Evolutionary conservation across 805 yeast genomes (phyloP).

Genomic region (Blastobotrys peoriensis): DNA sequence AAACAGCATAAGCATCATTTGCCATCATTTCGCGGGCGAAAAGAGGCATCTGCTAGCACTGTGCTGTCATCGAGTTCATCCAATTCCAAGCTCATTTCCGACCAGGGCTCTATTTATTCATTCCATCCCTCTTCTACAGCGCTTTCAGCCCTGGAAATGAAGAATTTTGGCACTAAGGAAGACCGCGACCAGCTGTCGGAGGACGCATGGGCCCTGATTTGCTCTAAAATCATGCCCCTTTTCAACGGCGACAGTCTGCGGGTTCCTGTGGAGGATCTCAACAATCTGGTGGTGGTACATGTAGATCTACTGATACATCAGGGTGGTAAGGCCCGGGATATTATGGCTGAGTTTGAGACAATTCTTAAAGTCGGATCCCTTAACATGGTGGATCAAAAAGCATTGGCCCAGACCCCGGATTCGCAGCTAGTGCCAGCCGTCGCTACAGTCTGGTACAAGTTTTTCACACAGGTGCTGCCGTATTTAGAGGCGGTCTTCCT

Average conservation of each 20-base stretch:
- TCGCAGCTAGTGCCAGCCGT: constrained; percentile 24
- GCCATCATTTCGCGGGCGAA: constrained; percentile 30
- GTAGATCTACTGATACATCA: constrained; percentile 35
- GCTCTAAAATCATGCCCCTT: constrained; percentile 39
- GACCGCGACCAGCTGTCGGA: constrained; percentile 36
- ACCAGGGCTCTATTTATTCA: constrained; percentile 36
- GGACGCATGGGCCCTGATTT: constrained; percentile 45
- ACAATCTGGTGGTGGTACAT: constrained; percentile 40
- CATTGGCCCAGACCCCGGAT: constrained; percentile 18
- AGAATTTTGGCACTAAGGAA: constrained; percentile 25
- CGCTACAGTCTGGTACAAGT: constrained; percentile 50
- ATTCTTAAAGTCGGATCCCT: constrained; percentile 40
- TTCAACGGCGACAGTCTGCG: constrained; percentile 44
- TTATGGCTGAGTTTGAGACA: constrained; percentile 42
- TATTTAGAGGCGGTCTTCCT: constrained; percentile 55
- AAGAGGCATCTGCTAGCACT: constrained; percentile 33
- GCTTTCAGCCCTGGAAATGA: constrained; percentile 26
- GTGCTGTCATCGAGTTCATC: constrained; percentile 38
- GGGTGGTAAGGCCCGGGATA: constrained; percentile 32
- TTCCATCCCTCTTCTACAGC: constrained; percentile 35
- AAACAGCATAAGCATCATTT: constrained; percentile 31
- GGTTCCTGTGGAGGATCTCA: constrained; percentile 53
- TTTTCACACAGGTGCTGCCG: constrained; percentile 49
- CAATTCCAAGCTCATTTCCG: constrained; percentile 37
- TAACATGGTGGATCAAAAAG: constrained; percentile 13